Conservation (phyloP, 2,329 filamentous ascomycete species). For the Ophiostoma fasciatum region DNA sequence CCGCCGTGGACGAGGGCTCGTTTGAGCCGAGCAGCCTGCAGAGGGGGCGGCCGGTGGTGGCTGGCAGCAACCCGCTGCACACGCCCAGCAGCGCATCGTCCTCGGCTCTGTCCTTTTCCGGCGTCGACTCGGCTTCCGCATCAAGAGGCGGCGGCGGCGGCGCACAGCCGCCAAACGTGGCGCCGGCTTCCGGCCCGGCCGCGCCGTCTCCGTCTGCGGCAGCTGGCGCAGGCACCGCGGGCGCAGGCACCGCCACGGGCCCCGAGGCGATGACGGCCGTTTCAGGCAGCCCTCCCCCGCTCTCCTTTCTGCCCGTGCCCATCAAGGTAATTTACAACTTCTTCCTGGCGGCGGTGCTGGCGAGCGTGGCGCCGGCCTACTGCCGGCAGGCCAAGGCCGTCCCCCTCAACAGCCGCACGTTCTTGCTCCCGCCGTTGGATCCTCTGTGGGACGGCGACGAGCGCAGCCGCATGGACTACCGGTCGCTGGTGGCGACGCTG, state of each 20-base stretch:
- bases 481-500: conserved; percentile 32
- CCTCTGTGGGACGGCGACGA: conserved; percentile 17
- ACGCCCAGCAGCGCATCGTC: conserved; percentile 33
- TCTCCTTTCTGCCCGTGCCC: too few species aligned
- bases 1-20: conserved; percentile 31
- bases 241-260: too few species aligned
- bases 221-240: too few species aligned
- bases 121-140: conserved; percentile 22
- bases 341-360: conserved; percentile 37
- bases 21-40: conserved; percentile 35
- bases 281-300: too few species aligned
- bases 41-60: conserved; percentile 24
- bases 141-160: too few species aligned
- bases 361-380: conserved; percentile 34
- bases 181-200: too few species aligned
- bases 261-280: too few species aligned
- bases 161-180: conserved; percentile 4
- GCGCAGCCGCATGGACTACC: conserved; percentile 7
- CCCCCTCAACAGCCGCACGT: conserved; percentile 36
- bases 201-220: too few species aligned
- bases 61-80: conserved; percentile 24
- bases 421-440: conserved; percentile 27
- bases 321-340: conserved; percentile 35
- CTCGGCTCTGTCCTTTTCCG: conserved; percentile 25
- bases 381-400: conserved; percentile 33